These are phyloP conservation scores for Chlamydomonas sp. DNA, from an alignment of 139 green algal species.

Conservation along the genomic window DNA sequence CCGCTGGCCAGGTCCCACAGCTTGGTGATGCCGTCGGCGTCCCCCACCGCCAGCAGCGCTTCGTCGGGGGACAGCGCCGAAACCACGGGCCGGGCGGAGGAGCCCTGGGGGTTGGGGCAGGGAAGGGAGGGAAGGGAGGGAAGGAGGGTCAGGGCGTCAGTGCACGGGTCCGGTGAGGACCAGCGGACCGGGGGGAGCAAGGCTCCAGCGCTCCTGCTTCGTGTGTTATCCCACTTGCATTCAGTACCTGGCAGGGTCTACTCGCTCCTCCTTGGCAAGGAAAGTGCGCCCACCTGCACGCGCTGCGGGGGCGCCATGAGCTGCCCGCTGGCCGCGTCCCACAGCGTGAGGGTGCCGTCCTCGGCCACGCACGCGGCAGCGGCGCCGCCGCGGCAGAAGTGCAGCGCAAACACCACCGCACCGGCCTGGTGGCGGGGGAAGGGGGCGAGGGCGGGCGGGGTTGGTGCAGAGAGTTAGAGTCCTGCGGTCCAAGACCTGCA, in stretches of 20 bases:
- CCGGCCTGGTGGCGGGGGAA: background rate
- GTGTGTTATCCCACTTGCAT: no score
- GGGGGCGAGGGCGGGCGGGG: background rate
- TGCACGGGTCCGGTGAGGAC: no score
- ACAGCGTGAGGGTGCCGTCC: conserved; percentile 14
- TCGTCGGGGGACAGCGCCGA: background rate
- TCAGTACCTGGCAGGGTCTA: no score
- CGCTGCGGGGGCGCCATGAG: background rate
- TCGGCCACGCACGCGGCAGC: background rate
- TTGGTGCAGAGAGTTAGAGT: background rate
- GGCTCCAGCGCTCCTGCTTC: no score
- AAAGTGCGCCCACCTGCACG: background rate
- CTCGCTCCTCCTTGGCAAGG: no score
- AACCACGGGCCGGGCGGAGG: background rate
- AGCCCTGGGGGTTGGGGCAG: no score
- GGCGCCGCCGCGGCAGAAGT: background rate
- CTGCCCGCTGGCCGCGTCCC: background rate
- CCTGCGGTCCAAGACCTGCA: background rate
- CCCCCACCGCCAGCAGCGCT: conserved; percentile 18
- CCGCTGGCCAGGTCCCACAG: conserved; percentile 26
- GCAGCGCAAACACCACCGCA: background rate
- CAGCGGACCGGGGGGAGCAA: no score
- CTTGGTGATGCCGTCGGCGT: conserved; percentile 10
- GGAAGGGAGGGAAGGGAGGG: no score
- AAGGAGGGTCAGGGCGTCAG: no score